These are phyloP conservation scores for Artemisia annua DNA, from an alignment of 129 eudicot species.

Conservation along the genomic window DNA sequence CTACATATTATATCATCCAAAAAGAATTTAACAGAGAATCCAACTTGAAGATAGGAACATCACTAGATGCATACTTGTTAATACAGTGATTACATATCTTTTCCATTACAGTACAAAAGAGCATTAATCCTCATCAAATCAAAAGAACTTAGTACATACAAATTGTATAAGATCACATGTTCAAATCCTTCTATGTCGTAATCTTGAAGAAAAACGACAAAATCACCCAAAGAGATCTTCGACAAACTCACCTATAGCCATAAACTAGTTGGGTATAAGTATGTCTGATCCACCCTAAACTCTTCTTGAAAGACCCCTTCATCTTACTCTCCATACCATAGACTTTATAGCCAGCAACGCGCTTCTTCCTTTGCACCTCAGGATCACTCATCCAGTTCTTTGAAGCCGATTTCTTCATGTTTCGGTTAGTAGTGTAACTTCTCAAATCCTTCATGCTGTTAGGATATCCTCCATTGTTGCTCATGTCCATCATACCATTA, in stretches of 20 bases:
- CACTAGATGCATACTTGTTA: conserved; percentile 1
- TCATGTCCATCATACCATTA: background rate
- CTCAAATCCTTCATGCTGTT: conserved; percentile 10
- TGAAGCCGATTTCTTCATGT: background rate
- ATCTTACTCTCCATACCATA: conserved; percentile 69
- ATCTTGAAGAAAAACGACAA: background rate
- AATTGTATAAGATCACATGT: background rate
- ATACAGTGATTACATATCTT: background rate
- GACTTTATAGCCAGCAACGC: conserved; percentile 72
- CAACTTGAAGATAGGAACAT: background rate
- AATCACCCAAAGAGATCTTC: background rate
- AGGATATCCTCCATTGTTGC: conserved; percentile 1
- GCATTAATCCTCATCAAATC: background rate
- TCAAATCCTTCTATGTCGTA: background rate
- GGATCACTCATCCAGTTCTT: conserved; percentile 14
- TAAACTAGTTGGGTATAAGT: conserved; percentile 45
- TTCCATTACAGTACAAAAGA: background rate
- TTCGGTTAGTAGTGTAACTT: conserved; percentile 1
- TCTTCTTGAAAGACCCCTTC: conserved; percentile 83
- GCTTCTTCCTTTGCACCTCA: conserved; percentile 21
- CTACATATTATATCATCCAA: background rate
- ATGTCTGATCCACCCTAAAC: conserved; percentile 79
- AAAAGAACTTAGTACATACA: background rate
- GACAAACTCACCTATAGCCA: conserved; percentile 45
- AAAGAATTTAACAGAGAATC: background rate